These are phyloP conservation scores for Diaporthe australafricana DNA, from an alignment of 2,329 filamentous ascomycete species.

Conservation along the genomic window DNA sequence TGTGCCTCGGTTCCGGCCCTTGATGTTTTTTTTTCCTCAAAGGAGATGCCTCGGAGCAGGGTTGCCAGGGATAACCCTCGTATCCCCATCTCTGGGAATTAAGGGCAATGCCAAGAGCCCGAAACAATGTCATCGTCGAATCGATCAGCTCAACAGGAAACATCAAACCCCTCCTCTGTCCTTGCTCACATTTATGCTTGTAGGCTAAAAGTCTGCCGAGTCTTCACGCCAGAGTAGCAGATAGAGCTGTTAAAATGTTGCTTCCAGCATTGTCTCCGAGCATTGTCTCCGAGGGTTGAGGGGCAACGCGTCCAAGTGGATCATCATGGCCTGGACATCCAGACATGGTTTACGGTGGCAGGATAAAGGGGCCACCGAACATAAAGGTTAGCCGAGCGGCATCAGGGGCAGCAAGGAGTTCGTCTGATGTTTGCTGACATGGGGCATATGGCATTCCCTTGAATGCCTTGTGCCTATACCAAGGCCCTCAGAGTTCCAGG, in stretches of 20 bases:
- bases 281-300: neutral
- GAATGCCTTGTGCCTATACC: neutral
- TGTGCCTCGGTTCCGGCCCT: neutral
- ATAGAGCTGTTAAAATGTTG: neutral
- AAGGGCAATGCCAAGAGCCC: slow-evolving; percentile 10
- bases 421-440: slow-evolving; percentile 1
- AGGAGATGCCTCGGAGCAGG: neutral
- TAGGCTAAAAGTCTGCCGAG: neutral
- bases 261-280: neutral
- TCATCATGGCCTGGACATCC: neutral
- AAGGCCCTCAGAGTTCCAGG: neutral
- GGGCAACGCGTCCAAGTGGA: neutral
- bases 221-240: slow-evolving; percentile 9
- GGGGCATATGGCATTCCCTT: neutral
- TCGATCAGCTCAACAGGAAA: slow-evolving; percentile 5
- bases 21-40: neutral
- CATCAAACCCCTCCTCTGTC: slow-evolving; percentile 1
- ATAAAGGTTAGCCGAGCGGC: neutral
- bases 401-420: neutral
- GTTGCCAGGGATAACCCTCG: slow-evolving; percentile 22
- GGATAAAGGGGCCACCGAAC: slow-evolving; percentile 13
- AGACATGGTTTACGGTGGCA: slow-evolving; percentile 1
- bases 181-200: neutral
- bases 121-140: slow-evolving; percentile 6
- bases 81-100: slow-evolving; percentile 9